Evolutionary conservation across 257 asterid species (phyloP).

Genomic region (Salvia splendens): DNA sequence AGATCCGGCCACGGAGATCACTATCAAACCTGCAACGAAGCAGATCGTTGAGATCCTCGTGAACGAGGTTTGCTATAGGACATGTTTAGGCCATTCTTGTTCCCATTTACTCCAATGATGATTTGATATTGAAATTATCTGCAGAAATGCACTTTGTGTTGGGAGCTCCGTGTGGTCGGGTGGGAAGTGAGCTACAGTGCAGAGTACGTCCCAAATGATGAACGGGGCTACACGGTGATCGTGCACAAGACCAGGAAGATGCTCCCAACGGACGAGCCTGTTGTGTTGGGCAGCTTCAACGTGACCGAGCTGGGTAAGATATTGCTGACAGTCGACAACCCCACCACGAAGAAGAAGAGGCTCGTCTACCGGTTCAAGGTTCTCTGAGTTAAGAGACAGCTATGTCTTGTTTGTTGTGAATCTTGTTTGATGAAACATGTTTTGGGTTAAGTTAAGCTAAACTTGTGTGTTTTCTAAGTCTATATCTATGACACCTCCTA

Average conservation of each 20-base stretch:
- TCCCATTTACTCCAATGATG: neutral
- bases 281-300: slow-evolving; percentile 56
- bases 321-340: slow-evolving; percentile 73
- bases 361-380: slow-evolving; percentile 81
- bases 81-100: neutral
- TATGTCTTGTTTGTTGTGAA: slow-evolving; percentile 20
- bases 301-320: slow-evolving; percentile 76
- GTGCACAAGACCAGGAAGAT: slow-evolving; percentile 74
- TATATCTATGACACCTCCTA: neutral
- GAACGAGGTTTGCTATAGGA: slow-evolving; percentile 58
- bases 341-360: slow-evolving; percentile 78
- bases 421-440: slow-evolving; percentile 15
- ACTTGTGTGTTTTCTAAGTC: slow-evolving; percentile 24
- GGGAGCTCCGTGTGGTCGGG: slow-evolving; percentile 95
- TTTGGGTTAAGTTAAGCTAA: neutral
- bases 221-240: slow-evolving; percentile 60
- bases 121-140: slow-evolving; percentile 18
- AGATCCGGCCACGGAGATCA: slow-evolving; percentile 78
- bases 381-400: neutral
- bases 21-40: slow-evolving; percentile 75
- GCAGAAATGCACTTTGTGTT: slow-evolving; percentile 74
- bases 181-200: slow-evolving; percentile 95
- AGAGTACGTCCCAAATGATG: slow-evolving; percentile 64
- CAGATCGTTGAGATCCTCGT: slow-evolving; percentile 86
- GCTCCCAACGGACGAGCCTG: slow-evolving; percentile 64